Base-by-base conservation (phyloP, 1,139 yeast genomes). In the Taiozyma sp. region DNA sequence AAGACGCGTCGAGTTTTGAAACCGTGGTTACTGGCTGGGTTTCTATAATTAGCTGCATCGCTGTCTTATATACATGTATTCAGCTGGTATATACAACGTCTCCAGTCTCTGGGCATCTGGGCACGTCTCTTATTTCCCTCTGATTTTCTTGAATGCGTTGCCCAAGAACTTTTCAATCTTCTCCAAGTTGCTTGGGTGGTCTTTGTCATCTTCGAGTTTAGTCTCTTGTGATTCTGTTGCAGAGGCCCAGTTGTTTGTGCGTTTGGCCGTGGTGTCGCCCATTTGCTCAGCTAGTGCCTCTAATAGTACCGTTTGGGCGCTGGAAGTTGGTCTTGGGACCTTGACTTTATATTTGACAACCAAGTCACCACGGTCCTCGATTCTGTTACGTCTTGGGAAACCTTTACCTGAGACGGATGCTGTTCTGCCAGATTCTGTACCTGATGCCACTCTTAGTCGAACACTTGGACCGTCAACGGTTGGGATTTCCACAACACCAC, bases 221-320 rank as follows among this genome's bases (percentile, higher is more conserved):
- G 50, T 43, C 2, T 51, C 26, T 54, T 53, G 34, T 8, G 16
- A 14, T 4, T 29, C 40, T 19, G 47, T 6, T 50, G 76, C 72
- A 34, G 79, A 71, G 51, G 74, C 72, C 81, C 83, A 79, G 49
- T 76, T 73, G n/a, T 81, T 77, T 56, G 83, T 74, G 56, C 93
- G 74, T 59, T 80, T 86, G 4, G 99, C 98, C 32, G 76, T 77
- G 45, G 74, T 74, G 66, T 93, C 99, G 53, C 87, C 82, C 50
- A 86, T 79, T 4, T 96, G 85, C 64, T 89, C 97, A 1, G 99
- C 99, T 56, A 93, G 76, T 0, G 97, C 97, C 67, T 95, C 99
- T 61, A 95, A 76, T 52, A 93, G 73, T n/a, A 95, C 95, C 10
- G 83, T 83, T 67, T 93, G 97, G 2, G 93, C 85, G n/a, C 93